Conservation (phyloP, 164 flowering plant genomes). For the Echeveria elegans region DNA sequence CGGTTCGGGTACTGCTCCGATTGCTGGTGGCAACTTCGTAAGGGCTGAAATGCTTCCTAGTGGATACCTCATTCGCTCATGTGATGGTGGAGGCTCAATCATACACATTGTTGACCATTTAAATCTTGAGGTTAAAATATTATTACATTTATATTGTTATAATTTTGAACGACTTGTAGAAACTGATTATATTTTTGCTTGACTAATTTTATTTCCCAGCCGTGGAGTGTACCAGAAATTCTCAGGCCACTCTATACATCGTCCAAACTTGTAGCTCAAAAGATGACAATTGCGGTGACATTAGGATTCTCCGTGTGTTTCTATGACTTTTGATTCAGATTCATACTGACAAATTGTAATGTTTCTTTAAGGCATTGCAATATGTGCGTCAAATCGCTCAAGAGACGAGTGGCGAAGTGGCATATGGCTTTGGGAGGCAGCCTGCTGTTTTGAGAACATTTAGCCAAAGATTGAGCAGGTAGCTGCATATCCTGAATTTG, state of each 20-base stretch:
- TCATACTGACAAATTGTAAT: neutral
- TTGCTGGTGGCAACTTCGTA: constrained; percentile 42
- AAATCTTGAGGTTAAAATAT: constrained; percentile 54
- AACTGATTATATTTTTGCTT: neutral
- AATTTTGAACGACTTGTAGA: neutral
- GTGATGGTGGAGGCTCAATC: constrained; percentile 86
- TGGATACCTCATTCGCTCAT: constrained; percentile 73
- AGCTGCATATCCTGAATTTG: neutral
- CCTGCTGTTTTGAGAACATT: constrained; percentile 73
- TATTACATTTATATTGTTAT: no score
- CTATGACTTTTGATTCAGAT: neutral
- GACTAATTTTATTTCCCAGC: constrained; percentile 16
- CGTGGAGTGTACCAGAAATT: constrained; percentile 72
- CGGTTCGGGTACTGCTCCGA: constrained; percentile 57
- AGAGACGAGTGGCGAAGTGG: constrained; percentile 60
- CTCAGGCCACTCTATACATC: constrained; percentile 77
- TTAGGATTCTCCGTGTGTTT: constrained; percentile 6
- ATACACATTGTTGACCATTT: constrained; percentile 82
- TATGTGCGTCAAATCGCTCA: constrained; percentile 73
- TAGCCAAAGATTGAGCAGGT: constrained; percentile 75
- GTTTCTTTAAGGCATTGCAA: constrained; percentile 45
- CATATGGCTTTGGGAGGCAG: constrained; percentile 58
- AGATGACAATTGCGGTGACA: constrained; percentile 69
- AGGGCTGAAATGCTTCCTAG: constrained; percentile 78
- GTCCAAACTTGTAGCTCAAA: constrained; percentile 71